phyloP scores from a whole-genome alignment of 805 yeast species.

The Hanseniaspora clermontiae region DNA sequence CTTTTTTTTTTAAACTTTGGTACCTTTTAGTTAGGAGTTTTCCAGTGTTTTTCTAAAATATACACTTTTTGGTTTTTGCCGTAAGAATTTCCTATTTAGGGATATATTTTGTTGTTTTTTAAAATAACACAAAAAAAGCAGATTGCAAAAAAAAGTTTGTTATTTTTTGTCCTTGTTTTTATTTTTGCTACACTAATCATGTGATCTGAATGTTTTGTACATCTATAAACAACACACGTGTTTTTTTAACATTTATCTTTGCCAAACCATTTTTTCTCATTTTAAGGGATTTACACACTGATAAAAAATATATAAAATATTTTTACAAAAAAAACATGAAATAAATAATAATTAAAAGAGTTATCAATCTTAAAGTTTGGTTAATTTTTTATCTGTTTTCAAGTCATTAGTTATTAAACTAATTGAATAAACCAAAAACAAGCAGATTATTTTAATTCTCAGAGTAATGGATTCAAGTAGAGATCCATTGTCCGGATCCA shows the following conservation, averaged over 20 bases:
- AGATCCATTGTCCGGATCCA: neutral
- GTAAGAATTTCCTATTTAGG: neutral
- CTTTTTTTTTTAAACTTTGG: no score
- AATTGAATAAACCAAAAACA: neutral
- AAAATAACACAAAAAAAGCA: neutral
- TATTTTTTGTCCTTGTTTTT: neutral
- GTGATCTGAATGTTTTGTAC: neutral
- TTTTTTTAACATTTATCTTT: no score
- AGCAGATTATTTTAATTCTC: no score
- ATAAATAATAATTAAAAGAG: no score
- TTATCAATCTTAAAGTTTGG: no score
- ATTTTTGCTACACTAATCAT: neutral
- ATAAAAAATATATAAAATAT: no score
- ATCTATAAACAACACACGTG: no score
- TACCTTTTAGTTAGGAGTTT: neutral
- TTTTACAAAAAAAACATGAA: neutral
- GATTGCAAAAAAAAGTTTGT: neutral
- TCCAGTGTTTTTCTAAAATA: no score
- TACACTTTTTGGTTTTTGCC: neutral
- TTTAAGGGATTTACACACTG: no score
- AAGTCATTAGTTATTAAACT: no score
- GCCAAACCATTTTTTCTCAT: no score
- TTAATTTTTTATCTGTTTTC: no score
- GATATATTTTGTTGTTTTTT: neutral
- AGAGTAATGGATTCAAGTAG: neutral